Conservation (phyloP, 345 rosid genomes). For the Luvunga scandens region DNA sequence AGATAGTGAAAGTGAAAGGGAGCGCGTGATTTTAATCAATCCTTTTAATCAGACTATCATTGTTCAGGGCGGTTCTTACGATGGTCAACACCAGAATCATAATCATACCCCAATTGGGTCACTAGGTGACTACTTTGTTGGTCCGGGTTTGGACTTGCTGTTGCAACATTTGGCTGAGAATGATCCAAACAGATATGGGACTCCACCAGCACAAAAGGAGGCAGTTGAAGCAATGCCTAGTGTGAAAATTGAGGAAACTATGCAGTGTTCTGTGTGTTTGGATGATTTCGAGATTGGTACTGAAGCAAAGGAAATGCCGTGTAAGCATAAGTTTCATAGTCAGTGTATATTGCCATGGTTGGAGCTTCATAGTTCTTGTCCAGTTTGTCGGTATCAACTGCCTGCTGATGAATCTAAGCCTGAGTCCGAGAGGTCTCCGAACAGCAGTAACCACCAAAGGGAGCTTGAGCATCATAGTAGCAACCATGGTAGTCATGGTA, state of each 20-base stretch:
- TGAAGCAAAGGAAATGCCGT: constrained; percentile 82
- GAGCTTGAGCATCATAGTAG: constrained; percentile 23
- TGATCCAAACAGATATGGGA: constrained; percentile 71
- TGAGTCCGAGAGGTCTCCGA: constrained; percentile 41
- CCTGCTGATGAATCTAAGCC: constrained; percentile 70
- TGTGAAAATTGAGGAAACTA: constrained; percentile 44
- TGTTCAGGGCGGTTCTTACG: constrained; percentile 55
- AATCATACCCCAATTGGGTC: constrained; percentile 46
- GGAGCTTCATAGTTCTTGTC: constrained; percentile 92
- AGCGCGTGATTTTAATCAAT: constrained; percentile 51
- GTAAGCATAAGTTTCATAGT: constrained; percentile 79
- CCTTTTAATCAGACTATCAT: constrained; percentile 57
- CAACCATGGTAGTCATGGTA: constrained; percentile 11
- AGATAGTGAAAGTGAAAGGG: constrained; percentile 44
- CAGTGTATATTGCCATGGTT: constrained; percentile 84
- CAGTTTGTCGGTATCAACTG: constrained; percentile 76
- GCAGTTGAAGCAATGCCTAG: constrained; percentile 58
- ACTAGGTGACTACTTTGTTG: constrained; percentile 72
- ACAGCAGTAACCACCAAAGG: constrained; percentile 22
- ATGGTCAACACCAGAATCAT: constrained; percentile 44
- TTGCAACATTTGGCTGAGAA: constrained; percentile 81
- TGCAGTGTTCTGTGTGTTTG: constrained; percentile 81
- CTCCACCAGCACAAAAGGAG: constrained; percentile 79
- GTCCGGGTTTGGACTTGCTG: constrained; percentile 75
- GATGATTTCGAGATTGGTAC: constrained; percentile 70